Percentiles rank a stretch among this genome's conserved stretches.
phyloP scores from a whole-genome alignment of 2,329 filamentous ascomycete genomes.

The Colletotrichum godetiae region DNA sequence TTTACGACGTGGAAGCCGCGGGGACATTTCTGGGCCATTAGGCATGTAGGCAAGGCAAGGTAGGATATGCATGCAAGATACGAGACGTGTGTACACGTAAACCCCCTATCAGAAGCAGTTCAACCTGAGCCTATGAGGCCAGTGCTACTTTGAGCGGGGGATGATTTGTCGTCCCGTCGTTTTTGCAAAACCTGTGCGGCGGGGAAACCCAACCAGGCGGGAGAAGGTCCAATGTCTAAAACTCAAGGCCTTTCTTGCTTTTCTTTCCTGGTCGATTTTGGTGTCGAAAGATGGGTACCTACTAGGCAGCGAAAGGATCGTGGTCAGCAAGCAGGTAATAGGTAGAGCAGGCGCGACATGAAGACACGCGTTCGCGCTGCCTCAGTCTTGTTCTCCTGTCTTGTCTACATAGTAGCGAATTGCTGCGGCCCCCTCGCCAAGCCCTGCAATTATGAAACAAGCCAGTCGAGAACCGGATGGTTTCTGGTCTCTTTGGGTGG shows the following conservation, averaged over 20 bases:
- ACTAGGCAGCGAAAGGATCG: neutral
- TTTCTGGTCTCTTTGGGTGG: neutral
- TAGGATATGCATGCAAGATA: neutral
- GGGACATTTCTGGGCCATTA: neutral
- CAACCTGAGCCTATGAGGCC: neutral
- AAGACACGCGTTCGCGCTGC: neutral
- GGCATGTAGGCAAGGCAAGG: neutral
- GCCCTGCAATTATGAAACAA: conserved; percentile 13
- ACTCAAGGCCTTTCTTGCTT: neutral
- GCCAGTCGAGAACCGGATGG: conserved; percentile 8
- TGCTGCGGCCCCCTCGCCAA: conserved; percentile 16
- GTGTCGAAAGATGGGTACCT: neutral
- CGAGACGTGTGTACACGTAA: neutral
- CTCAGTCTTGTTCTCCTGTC: neutral
- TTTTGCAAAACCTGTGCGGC: neutral
- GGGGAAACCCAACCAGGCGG: neutral
- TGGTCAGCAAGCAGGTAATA: neutral
- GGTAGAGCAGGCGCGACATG: neutral
- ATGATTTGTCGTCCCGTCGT: neutral
- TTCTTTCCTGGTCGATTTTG: neutral
- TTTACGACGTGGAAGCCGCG: neutral
- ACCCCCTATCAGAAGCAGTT: neutral
- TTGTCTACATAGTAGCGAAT: neutral
- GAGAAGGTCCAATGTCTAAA: neutral
- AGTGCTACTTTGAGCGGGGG: neutral